Base-by-base conservation (phyloP, 129 eudicot genomes). In the Tagetes patula region DNA sequence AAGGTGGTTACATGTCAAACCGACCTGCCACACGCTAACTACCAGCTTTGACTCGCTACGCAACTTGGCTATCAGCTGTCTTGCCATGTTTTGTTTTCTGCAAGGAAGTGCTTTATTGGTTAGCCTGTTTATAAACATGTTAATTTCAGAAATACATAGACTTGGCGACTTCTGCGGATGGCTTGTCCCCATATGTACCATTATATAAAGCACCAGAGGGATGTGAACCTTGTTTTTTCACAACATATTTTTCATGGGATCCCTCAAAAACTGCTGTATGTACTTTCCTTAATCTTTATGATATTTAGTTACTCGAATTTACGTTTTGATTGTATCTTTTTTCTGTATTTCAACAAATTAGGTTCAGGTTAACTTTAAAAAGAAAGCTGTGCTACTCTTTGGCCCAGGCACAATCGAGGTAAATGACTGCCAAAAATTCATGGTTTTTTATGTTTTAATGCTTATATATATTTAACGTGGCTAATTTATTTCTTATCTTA, bases 201-300 rank as follows among this genome's bases (percentile, higher is more conserved):
- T 63, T 90, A 69, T 95, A 86, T 83, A 85, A 83, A 82, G 85
- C 86, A 36, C 79, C 86, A 0, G 99, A 90, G 76, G 99, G 97
- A 83, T 86, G 85, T 38, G 99, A 95, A 81, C 99, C 99, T 50
- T 77, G 94, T 78, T 95, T 95, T 82, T 95, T 95, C 86, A 95
- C 99, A 49, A 73, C 89, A 67, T 86, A 77, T 76, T 95, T 95
- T 77, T 90, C 91, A 69, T 95, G 99, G 99, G 99, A 95, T 69
- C 83, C 84, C 40, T 82, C 94, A 81, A 95, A 95, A 88, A 84
- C 97, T 73, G 80, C 60, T 62, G 99, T 90, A 95, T 71, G 93
- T 75, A 63, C 43, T 47, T 47, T 37, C 9, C 30, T 31, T 59
- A 41, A 11, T 41, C 49, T 62, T 61, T 14, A 70, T 64, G 41